Percentiles rank a stretch among this genome's conserved stretches.
phyloP scores from a whole-genome alignment of 108 stramenopile genomes.

The Discostella pseudostelligera region DNA sequence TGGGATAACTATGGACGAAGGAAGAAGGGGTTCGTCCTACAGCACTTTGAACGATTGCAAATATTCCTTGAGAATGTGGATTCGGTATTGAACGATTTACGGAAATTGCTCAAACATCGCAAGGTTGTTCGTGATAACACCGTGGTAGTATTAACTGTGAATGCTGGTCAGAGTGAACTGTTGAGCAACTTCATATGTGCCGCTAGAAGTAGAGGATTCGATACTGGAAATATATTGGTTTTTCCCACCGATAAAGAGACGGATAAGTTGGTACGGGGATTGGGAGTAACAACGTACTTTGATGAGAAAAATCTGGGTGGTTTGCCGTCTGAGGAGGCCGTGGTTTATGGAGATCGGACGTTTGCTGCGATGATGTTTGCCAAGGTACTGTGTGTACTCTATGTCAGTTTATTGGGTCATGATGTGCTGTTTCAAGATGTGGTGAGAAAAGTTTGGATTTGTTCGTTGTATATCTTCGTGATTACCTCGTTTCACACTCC shows the following conservation, averaged over 20 bases:
- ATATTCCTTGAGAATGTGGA: conserved; percentile 44
- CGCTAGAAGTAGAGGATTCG: conserved; percentile 55
- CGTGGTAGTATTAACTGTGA: conserved; percentile 79
- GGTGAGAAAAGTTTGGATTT: conserved; percentile 2
- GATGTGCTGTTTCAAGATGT: conserved; percentile 66
- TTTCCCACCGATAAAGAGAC: conserved; percentile 44
- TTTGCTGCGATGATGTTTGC: conserved; percentile 66
- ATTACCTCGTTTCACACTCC: no score
- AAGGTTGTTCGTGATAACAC: conserved; percentile 51
- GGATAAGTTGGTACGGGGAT: conserved; percentile 24
- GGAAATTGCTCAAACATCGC: conserved; percentile 17
- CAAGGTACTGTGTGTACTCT: conserved; percentile 52
- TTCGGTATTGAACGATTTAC: conserved; percentile 32
- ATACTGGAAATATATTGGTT: conserved; percentile 39
- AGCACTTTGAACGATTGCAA: conserved; percentile 39
- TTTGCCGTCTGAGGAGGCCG: conserved; percentile 41
- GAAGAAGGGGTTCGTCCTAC: conserved; percentile 30
- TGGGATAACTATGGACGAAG: conserved; percentile 17
- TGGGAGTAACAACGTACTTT: conserved; percentile 33
- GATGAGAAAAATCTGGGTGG: conserved; percentile 42
- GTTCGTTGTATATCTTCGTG: background rate
- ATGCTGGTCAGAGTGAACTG: conserved; percentile 76
- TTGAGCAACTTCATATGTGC: conserved; percentile 76
- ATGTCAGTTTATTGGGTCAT: conserved; percentile 43
- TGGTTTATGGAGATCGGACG: conserved; percentile 50